These are phyloP conservation scores for Dothidotthia symphoricarpi DNA, from an alignment of 2,329 filamentous ascomycete species.

Conservation along the genomic window DNA sequence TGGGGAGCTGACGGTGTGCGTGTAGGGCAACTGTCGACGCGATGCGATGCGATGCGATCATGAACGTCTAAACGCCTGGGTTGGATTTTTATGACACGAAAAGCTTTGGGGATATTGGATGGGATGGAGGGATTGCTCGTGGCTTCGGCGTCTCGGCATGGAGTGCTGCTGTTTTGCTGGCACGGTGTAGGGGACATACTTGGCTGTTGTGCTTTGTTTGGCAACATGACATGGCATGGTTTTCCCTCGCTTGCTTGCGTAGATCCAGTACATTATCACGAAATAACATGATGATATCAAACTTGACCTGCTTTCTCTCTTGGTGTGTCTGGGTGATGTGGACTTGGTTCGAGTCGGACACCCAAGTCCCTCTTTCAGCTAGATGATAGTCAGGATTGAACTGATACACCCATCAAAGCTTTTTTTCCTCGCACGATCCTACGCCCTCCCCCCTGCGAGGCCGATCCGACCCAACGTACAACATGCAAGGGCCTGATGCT, in stretches of 20 bases:
- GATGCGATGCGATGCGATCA: too few relatives aligned
- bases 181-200: too few relatives aligned
- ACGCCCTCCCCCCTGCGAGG: too few relatives aligned
- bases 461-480: too few relatives aligned
- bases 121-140: constrained; percentile 18
- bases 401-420: too few relatives aligned
- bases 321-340: background rate
- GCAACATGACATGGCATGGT: constrained; percentile 12
- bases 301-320: too few relatives aligned
- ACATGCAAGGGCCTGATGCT: too few relatives aligned
- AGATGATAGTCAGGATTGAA: background rate
- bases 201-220: too few relatives aligned
- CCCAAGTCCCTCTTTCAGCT: background rate
- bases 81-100: constrained; percentile 15
- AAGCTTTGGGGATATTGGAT: constrained; percentile 24
- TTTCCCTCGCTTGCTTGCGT: constrained; percentile 12
- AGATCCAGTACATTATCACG: constrained; percentile 12
- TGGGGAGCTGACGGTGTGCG: too few relatives aligned
- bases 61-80: constrained; percentile 18
- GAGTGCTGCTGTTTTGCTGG: constrained; percentile 18
- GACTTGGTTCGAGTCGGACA: background rate
- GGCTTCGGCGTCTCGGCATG: constrained; percentile 30
- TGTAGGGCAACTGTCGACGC: constrained; percentile 19
- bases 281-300: constrained; percentile 1
- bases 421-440: too few relatives aligned